Evolutionary conservation across 2,329 filamentous ascomycete species (phyloP).

Genomic region (Fusarium globosum): DNA sequence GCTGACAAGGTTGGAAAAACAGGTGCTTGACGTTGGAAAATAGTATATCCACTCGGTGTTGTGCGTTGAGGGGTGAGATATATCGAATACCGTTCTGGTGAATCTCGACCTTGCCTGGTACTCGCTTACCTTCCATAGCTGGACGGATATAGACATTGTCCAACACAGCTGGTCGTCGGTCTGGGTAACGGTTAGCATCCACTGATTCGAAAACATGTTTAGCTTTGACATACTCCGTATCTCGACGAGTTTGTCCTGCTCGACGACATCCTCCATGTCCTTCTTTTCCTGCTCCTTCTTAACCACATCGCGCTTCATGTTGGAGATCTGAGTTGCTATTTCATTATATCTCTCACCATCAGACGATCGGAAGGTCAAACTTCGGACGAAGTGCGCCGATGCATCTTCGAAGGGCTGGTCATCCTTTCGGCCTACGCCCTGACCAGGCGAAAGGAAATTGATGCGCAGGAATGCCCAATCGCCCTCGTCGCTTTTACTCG

Average conservation of each 20-base stretch:
- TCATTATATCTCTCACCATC: constrained; percentile 90
- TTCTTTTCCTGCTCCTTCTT: constrained; percentile 99
- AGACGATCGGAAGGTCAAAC: constrained; percentile 92
- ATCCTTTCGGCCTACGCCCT: constrained; percentile 96
- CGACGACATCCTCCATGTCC: constrained; percentile 98
- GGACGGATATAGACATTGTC: constrained; percentile 97
- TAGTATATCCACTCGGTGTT: constrained; percentile 89
- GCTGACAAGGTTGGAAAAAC: constrained; percentile 97
- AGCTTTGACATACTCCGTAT: constrained; percentile 77
- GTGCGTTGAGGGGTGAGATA: constrained; percentile 80
- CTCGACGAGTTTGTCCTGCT: constrained; percentile 96
- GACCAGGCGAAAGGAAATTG: constrained; percentile 96
- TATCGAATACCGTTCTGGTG: constrained; percentile 99
- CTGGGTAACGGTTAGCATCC: constrained; percentile 62
- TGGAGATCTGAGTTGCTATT: constrained; percentile 92
- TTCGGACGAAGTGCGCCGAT: constrained; percentile 93
- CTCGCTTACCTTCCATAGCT: constrained; percentile 94
- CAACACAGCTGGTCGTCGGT: constrained; percentile 88
- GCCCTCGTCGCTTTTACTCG: constrained; percentile 95
- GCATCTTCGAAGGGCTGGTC: constrained; percentile 98
- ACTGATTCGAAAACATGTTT: background rate
- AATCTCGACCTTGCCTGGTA: constrained; percentile 95
- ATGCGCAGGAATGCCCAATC: constrained; percentile 95
- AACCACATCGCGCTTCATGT: constrained; percentile 91
- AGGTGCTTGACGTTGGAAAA: constrained; percentile 99